phyloP scores from a whole-genome alignment of 352 stramenopile species.

The Phytophthora niederhauseri region DNA sequence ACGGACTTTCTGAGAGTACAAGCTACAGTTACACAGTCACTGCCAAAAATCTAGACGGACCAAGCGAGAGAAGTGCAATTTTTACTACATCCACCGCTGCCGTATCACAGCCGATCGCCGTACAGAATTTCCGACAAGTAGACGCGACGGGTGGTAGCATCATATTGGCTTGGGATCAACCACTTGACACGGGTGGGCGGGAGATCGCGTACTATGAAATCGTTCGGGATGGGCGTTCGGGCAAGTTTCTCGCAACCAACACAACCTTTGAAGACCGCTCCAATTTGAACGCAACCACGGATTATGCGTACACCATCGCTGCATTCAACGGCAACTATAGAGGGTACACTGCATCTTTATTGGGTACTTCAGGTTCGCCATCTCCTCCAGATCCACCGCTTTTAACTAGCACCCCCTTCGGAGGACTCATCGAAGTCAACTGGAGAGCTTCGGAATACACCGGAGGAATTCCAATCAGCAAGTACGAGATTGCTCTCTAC shows the following conservation, averaged over 20 bases:
- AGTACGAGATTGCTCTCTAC: slow-evolving; percentile 33
- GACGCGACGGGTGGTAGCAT: slow-evolving; percentile 37
- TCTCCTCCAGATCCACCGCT: slow-evolving; percentile 34
- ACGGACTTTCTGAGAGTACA: slow-evolving; percentile 44
- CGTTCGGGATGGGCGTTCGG: slow-evolving; percentile 17
- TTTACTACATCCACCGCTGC: slow-evolving; percentile 22
- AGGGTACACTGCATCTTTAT: slow-evolving; percentile 8
- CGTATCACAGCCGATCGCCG: slow-evolving; percentile 26
- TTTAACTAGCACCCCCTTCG: slow-evolving; percentile 36
- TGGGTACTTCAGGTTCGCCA: slow-evolving; percentile 26
- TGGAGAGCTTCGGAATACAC: slow-evolving; percentile 48
- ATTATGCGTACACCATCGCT: slow-evolving; percentile 50
- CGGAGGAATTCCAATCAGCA: slow-evolving; percentile 42
- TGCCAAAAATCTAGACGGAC: slow-evolving; percentile 57
- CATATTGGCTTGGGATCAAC: slow-evolving; percentile 44
- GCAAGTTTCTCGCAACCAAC: slow-evolving; percentile 17
- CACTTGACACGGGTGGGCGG: slow-evolving; percentile 51
- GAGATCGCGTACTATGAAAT: slow-evolving; percentile 55
- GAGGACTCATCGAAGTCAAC: slow-evolving; percentile 48
- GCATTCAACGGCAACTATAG: slow-evolving; percentile 53
- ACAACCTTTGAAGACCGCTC: slow-evolving; percentile 40
- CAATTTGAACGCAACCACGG: slow-evolving; percentile 31
- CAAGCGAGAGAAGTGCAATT: slow-evolving; percentile 33
- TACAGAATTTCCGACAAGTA: slow-evolving; percentile 26
- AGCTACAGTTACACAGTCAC: slow-evolving; percentile 52